Conservation (phyloP, 2,329 filamentous ascomycete species). For the Phyllosticta citribraziliensis region DNA sequence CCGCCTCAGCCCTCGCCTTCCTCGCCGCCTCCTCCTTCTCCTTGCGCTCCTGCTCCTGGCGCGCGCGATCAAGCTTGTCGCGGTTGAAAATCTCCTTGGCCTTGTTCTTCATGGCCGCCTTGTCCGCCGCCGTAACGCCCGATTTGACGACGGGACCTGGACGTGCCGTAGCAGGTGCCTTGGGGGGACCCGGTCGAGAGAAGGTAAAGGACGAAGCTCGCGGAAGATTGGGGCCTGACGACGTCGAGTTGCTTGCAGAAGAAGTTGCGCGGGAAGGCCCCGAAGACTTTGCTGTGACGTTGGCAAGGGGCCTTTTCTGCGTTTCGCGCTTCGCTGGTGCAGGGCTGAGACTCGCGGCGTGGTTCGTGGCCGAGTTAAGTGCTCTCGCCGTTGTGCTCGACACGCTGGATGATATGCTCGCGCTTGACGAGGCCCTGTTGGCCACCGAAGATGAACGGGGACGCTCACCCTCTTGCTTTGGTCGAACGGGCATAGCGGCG, state of each 20-base stretch:
- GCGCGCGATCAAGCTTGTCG: conserved; percentile 31
- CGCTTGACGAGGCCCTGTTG: background rate
- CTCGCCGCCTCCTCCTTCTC: conserved; percentile 41
- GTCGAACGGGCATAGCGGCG: conserved; percentile 1
- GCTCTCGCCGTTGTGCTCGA: conserved; percentile 3
- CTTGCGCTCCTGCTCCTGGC: conserved; percentile 22
- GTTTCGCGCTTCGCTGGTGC: background rate
- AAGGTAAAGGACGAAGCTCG: background rate
- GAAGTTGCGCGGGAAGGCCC: background rate
- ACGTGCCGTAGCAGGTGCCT: background rate
- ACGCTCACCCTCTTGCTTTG: background rate
- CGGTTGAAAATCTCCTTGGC: conserved; percentile 39
- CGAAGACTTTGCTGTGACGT: conserved; percentile 1
- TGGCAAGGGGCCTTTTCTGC: background rate
- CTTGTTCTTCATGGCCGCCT: conserved; percentile 25
- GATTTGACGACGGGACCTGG: conserved; percentile 14
- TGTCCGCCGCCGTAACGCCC: conserved; percentile 22
- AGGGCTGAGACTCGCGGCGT: background rate
- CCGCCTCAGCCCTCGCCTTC: conserved; percentile 36
- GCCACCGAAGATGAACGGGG: background rate
- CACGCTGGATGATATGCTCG: conserved; percentile 3
- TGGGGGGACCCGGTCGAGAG: background rate
- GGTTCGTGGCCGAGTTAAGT: conserved; percentile 9
- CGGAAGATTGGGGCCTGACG: conserved; percentile 3
- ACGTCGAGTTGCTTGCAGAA: conserved; percentile 1